phyloP scores from a whole-genome alignment of 768 basidiomycete species.

The Cystobasidium onofrii region DNA sequence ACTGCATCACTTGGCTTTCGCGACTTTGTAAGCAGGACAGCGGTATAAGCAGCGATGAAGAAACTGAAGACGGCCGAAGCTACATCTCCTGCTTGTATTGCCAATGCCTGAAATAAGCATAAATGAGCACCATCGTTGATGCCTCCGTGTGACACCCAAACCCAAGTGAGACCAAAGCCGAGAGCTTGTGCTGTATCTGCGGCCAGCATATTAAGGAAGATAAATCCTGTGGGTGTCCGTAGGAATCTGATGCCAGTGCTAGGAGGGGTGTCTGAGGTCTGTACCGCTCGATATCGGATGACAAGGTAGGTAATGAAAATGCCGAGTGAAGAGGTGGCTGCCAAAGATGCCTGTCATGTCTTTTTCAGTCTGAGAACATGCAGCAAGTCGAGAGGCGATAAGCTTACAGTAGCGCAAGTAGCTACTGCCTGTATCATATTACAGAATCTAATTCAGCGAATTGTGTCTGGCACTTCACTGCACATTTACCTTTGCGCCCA shows the following conservation, averaged over 20 bases:
- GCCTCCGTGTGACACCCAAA: neutral
- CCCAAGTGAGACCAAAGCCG: slow-evolving; percentile 31
- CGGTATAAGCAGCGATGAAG: slow-evolving; percentile 30
- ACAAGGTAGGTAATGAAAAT: slow-evolving; percentile 1
- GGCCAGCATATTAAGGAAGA: slow-evolving; percentile 25
- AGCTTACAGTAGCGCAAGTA: neutral
- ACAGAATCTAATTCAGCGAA: too few species aligned
- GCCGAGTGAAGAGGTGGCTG: neutral
- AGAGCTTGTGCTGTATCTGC: slow-evolving; percentile 31
- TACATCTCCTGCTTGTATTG: slow-evolving; percentile 33
- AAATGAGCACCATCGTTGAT: neutral
- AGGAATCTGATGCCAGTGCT: slow-evolving; percentile 18
- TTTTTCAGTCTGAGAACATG: neutral
- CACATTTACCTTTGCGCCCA: neutral
- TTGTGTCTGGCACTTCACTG: neutral
- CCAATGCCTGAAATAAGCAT: slow-evolving; percentile 20
- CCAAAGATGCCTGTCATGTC: neutral
- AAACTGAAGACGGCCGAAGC: slow-evolving; percentile 25
- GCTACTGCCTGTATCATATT: neutral
- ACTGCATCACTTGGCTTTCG: neutral
- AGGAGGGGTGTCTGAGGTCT: neutral
- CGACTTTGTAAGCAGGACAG: slow-evolving; percentile 4
- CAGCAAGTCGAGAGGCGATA: too few species aligned
- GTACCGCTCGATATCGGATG: neutral
- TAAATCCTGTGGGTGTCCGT: slow-evolving; percentile 20